Evolutionary conservation across 441 rosid genomes (phyloP).

Genomic region (Adansonia grandidieri): DNA sequence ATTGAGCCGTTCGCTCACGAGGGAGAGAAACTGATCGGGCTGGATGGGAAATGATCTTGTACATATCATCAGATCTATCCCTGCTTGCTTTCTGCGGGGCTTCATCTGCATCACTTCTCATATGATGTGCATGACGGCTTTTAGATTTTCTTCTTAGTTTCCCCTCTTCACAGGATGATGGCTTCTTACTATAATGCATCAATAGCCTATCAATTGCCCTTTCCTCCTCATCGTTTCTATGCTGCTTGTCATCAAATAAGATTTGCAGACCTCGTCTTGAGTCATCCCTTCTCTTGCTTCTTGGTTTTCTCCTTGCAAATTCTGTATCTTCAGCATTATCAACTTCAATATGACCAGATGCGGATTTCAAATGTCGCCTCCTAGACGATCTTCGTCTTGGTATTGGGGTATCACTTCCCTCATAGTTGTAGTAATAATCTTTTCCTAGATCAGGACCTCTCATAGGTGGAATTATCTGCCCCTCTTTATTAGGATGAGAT

Average conservation of each 20-base stretch:
- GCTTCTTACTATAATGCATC: conserved; percentile 81
- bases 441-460: conserved; percentile 27
- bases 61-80: conserved; percentile 39
- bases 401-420: conserved; percentile 39
- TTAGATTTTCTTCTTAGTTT: conserved; percentile 50
- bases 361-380: conserved; percentile 54
- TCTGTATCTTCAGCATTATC: conserved; percentile 39
- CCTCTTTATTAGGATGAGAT: conserved; percentile 36
- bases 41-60: conserved; percentile 45
- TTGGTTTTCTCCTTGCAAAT: conserved; percentile 47
- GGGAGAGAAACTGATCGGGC: conserved; percentile 76
- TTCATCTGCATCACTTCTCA: conserved; percentile 32
- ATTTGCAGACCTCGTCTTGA: conserved; percentile 66
- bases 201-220: conserved; percentile 80
- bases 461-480: conserved; percentile 34
- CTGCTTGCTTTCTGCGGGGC: conserved; percentile 29
- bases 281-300: conserved; percentile 70
- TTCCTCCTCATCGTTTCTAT: conserved; percentile 68
- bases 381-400: conserved; percentile 63
- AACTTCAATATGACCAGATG: conserved; percentile 41
- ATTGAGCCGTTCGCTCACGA: conserved; percentile 47
- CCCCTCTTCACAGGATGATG: conserved; percentile 56
- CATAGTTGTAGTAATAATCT: conserved; percentile 34
- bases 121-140: conserved; percentile 47
- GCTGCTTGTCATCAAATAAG: conserved; percentile 59